Percentiles rank a stretch among this genome's conserved stretches.
These are phyloP conservation scores for Aspergillus sp. DNA, from an alignment of 2,329 filamentous ascomycete genomes.

Conservation along the genomic window DNA sequence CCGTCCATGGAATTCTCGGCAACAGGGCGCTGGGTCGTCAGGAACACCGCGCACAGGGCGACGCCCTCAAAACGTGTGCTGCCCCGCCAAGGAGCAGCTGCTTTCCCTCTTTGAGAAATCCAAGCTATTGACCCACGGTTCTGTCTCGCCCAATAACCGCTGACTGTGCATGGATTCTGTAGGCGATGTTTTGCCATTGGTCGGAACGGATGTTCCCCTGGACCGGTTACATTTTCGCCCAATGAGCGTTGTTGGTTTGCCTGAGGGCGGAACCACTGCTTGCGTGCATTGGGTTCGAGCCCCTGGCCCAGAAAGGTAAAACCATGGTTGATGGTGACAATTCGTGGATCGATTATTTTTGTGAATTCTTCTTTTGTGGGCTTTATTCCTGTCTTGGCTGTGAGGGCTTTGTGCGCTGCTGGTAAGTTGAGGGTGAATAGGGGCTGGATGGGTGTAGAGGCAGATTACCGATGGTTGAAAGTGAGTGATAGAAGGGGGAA, in stretches of 20 bases:
- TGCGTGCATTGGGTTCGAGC: neutral
- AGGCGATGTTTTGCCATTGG: neutral
- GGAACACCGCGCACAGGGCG: neutral
- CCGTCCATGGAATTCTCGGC: neutral
- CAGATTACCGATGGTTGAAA: too few species aligned
- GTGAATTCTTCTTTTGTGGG: neutral
- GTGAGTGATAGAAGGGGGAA: too few species aligned
- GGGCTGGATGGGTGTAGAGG: neutral
- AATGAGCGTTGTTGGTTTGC: neutral
- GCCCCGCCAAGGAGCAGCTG: neutral
- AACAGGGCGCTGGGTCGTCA: neutral
- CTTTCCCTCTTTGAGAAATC: neutral
- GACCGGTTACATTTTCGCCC: neutral
- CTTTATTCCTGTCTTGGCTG: neutral
- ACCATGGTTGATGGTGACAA: neutral
- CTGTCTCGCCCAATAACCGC: neutral
- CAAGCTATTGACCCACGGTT: neutral
- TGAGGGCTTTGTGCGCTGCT: neutral
- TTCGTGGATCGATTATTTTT: neutral
- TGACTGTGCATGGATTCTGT: neutral
- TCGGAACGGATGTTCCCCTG: neutral
- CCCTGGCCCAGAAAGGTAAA: neutral
- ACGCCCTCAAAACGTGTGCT: neutral
- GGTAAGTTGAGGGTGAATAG: too few species aligned
- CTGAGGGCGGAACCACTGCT: neutral